phyloP scores from a whole-genome alignment of 495 filamentous ascomycete genomes.

The Lophiostoma macrostomum region DNA sequence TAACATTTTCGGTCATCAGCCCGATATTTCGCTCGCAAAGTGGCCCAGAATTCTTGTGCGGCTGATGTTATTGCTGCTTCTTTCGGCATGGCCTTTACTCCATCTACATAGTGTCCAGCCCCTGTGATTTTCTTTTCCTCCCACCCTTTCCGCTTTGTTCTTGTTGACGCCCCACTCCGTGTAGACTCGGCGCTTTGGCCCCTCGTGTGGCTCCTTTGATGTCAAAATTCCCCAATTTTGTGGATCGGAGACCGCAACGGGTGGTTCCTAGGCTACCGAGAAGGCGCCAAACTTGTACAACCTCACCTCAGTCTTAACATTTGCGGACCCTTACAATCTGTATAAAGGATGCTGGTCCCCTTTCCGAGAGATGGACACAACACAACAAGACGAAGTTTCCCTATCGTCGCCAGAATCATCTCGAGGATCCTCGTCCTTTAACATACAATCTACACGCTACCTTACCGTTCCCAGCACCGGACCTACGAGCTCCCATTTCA shows the following conservation, averaged over 20 bases:
- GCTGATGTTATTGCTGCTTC: too few relatives aligned
- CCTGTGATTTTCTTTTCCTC: neutral
- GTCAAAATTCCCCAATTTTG: neutral
- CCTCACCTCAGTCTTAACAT: neutral
- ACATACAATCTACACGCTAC: slow-evolving; percentile 22
- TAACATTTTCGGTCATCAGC: too few relatives aligned
- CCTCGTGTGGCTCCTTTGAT: slow-evolving; percentile 5
- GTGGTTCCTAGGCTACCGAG: neutral
- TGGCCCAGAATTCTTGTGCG: too few relatives aligned
- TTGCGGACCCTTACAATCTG: slow-evolving; percentile 8
- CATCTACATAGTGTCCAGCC: neutral
- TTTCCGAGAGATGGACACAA: slow-evolving; percentile 16
- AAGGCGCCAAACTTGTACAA: neutral
- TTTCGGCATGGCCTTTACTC: too few relatives aligned
- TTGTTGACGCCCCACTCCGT: neutral
- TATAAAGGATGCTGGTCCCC: slow-evolving; percentile 18
- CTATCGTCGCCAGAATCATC: slow-evolving; percentile 12
- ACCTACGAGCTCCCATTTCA: neutral
- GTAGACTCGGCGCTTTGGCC: slow-evolving; percentile 20
- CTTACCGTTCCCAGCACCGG: slow-evolving; percentile 22
- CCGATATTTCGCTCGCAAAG: too few relatives aligned
- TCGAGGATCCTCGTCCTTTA: slow-evolving; percentile 7
- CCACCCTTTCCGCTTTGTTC: neutral
- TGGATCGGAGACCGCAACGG: neutral
- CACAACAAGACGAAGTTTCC: slow-evolving; percentile 5